These are phyloP conservation scores for Arthrocladium fulminans DNA, from an alignment of 2,329 filamentous ascomycete species.

Conservation along the genomic window DNA sequence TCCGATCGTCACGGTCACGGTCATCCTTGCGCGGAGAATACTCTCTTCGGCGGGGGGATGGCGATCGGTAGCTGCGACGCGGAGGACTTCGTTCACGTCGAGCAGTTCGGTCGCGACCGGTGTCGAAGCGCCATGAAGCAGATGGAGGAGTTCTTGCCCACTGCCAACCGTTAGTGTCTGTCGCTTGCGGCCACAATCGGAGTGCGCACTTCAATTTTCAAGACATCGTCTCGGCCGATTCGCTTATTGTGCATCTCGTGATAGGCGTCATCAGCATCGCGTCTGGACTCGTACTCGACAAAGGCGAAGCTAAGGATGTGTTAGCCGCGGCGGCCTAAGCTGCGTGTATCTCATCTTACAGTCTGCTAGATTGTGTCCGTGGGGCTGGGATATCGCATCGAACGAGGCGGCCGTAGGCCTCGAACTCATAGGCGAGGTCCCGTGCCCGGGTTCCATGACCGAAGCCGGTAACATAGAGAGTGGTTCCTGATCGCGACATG, in stretches of 20 bases:
- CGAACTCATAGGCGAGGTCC: conserved; percentile 99
- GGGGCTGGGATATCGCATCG: conserved; percentile 97
- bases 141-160: conserved; percentile 98
- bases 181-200: not conserved
- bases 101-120: conserved; percentile 51
- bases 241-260: conserved; percentile 99
- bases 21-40: conserved; percentile 87
- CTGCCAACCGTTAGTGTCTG: conserved; percentile 39
- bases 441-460: conserved; percentile 96
- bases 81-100: conserved; percentile 65
- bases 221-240: conserved; percentile 82
- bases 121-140: conserved; percentile 96
- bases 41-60: conserved; percentile 54
- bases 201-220: conserved; percentile 85
- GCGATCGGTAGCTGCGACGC: conserved; percentile 59
- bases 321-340: conserved; percentile 25
- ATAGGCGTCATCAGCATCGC: conserved; percentile 97
- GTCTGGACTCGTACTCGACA: conserved; percentile 96
- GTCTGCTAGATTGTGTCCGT: conserved; percentile 81
- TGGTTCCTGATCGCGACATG: conserved; percentile 64
- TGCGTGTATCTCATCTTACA: conserved; percentile 56
- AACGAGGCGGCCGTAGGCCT: conserved; percentile 98
- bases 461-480: conserved; percentile 97
- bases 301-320: conserved; percentile 70
- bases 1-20: conserved; percentile 66